These are phyloP conservation scores for Zalaria obscura DNA, from an alignment of 2,329 filamentous ascomycete species.

Conservation along the genomic window DNA sequence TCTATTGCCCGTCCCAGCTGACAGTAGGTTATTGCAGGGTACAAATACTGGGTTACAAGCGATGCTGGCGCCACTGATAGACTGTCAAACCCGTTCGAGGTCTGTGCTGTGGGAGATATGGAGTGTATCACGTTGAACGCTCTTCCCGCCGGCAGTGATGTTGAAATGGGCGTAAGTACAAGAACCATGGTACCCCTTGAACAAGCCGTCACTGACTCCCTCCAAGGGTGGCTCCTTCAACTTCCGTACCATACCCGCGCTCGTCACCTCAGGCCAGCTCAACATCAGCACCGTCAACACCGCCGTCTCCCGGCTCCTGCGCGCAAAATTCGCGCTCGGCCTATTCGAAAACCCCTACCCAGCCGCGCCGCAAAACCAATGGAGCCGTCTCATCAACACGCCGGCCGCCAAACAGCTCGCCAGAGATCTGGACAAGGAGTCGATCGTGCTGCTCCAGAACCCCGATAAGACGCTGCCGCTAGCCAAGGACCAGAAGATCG, in stretches of 20 bases:
- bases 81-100: constrained; percentile 47
- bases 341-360: constrained; percentile 58
- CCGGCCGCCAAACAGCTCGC: constrained; percentile 44
- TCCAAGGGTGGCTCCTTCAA: constrained; percentile 52
- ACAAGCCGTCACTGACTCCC: too few species aligned
- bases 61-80: constrained; percentile 61
- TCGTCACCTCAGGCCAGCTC: constrained; percentile 48
- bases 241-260: constrained; percentile 49
- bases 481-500: constrained; percentile 49
- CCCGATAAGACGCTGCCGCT: constrained; percentile 49
- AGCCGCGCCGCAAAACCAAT: constrained; percentile 41
- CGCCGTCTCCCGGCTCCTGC: constrained; percentile 51
- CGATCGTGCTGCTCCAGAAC: constrained; percentile 62
- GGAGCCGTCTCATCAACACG: constrained; percentile 47
- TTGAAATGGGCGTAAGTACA: constrained; percentile 43
- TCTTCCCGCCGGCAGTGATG: constrained; percentile 55
- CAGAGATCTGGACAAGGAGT: constrained; percentile 51
- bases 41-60: constrained; percentile 51
- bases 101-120: constrained; percentile 46
- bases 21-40: constrained; percentile 23
- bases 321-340: constrained; percentile 54
- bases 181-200: too few species aligned
- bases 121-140: constrained; percentile 49
- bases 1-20: not conserved
- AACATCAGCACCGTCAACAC: constrained; percentile 46